A percentile compares a stretch with the other conserved stretches of the same genome.
These are phyloP conservation scores for Rhodotorula babjevae DNA, from an alignment of 768 basidiomycete genomes.

Conservation along the genomic window DNA sequence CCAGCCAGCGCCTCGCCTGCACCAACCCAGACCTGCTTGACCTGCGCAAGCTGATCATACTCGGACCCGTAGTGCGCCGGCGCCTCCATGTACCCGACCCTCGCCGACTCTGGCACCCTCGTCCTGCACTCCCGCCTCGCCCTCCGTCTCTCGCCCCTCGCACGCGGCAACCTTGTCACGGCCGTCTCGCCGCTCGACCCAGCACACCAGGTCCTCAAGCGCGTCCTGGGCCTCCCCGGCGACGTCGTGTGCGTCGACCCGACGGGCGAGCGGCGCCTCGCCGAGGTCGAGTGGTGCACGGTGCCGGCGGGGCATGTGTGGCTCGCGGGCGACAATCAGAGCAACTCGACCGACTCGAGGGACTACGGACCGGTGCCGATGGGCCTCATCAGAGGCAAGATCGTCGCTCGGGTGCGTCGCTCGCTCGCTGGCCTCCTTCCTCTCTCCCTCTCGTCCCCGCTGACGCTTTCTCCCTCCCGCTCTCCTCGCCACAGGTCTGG, in stretches of 20 bases:
- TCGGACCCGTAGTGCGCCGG: conserved; percentile 30
- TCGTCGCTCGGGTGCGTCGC: conserved; percentile 47
- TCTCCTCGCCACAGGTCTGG: conserved; percentile 16
- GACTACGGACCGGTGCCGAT: conserved; percentile 88
- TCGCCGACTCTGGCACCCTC: conserved; percentile 23
- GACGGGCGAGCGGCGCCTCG: conserved; percentile 37
- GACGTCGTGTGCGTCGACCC: conserved; percentile 87
- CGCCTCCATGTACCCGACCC: conserved; percentile 38
- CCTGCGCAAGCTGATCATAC: neutral
- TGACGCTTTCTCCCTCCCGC: neutral
- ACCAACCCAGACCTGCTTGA: too few species aligned
- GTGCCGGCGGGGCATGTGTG: conserved; percentile 51
- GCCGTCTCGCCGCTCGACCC: conserved; percentile 33
- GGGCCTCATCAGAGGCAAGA: conserved; percentile 64
- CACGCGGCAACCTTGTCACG: conserved; percentile 36
- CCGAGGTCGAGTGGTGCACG: conserved; percentile 25
- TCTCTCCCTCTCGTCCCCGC: too few species aligned
- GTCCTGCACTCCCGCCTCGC: conserved; percentile 35
- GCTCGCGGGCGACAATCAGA: conserved; percentile 84
- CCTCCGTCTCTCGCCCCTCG: conserved; percentile 11
- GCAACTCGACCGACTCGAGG: conserved; percentile 78
- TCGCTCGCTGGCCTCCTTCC: too few species aligned
- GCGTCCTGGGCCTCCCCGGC: conserved; percentile 82
- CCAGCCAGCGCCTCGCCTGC: too few species aligned
- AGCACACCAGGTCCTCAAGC: conserved; percentile 53